Conservation (phyloP, 495 filamentous ascomycete genomes). For the Astrothelium subdiscretum region DNA sequence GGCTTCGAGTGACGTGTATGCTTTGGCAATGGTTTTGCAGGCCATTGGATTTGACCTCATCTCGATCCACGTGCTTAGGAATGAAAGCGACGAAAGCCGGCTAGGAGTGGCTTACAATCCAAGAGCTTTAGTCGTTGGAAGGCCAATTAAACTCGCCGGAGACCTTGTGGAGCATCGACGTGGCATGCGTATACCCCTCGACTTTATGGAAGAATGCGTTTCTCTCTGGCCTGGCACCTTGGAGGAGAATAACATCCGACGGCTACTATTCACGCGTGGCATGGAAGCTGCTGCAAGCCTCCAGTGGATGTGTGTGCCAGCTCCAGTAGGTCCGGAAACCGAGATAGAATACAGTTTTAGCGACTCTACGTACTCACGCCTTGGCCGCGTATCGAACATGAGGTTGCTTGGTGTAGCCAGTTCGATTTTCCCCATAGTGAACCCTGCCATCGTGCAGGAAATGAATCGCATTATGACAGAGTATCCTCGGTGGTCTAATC, state of each 20-base stretch:
- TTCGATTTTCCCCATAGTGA: too few relatives aligned
- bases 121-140: background rate
- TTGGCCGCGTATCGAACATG: too few relatives aligned
- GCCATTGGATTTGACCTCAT: background rate
- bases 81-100: background rate
- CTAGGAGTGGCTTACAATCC: background rate
- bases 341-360: too few relatives aligned
- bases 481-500: too few relatives aligned
- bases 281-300: background rate
- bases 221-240: background rate
- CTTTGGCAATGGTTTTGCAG: background rate
- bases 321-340: background rate
- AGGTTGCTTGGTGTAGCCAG: too few relatives aligned
- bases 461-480: too few relatives aligned
- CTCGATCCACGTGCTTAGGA: too few relatives aligned
- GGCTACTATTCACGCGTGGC: background rate
- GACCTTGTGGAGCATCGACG: background rate
- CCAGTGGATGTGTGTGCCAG: too few relatives aligned
- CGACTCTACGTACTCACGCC: too few relatives aligned
- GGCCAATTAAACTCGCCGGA: background rate
- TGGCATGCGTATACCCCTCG: background rate
- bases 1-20: background rate
- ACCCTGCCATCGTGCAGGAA: too few relatives aligned
- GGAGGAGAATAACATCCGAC: background rate
- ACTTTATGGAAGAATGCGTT: background rate